Conservation (phyloP, 768 basidiomycete genomes). For the Lyophyllum semitale region DNA sequence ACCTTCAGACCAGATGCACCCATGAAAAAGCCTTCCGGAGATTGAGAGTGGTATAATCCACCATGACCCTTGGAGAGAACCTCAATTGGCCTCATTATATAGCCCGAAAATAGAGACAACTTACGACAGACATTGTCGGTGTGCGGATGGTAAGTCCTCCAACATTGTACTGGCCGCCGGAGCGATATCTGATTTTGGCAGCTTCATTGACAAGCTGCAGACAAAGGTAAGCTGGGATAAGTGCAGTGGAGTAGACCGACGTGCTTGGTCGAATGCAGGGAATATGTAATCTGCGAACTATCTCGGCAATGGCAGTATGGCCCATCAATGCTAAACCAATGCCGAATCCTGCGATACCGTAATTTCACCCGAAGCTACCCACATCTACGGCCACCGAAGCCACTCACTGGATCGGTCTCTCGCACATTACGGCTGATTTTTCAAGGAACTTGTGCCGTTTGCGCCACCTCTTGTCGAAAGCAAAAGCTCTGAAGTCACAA, state of each 20-base stretch:
- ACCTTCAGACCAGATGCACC: slow-evolving; percentile 90
- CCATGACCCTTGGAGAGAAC: slow-evolving; percentile 64
- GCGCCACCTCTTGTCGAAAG: too few species aligned
- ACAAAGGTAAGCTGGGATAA: not conserved
- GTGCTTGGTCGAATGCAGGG: slow-evolving; percentile 92
- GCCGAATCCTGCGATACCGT: slow-evolving; percentile 94
- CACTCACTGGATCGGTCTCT: too few species aligned
- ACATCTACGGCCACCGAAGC: too few species aligned
- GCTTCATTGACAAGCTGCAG: slow-evolving; percentile 91
- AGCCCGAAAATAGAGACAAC: slow-evolving; percentile 26
- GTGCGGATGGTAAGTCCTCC: slow-evolving; percentile 82
- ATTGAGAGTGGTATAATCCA: slow-evolving; percentile 92
- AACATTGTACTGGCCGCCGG: slow-evolving; percentile 81
- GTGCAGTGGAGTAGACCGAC: not conserved
- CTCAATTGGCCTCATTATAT: not conserved
- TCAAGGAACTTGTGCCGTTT: too few species aligned
- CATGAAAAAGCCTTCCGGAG: slow-evolving; percentile 93
- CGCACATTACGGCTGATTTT: too few species aligned
- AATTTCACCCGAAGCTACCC: too few species aligned
- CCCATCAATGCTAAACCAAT: slow-evolving; percentile 93
- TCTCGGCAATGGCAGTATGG: slow-evolving; percentile 92
- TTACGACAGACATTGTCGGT: slow-evolving; percentile 86
- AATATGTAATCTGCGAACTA: slow-evolving; percentile 92
- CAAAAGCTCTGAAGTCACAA: too few species aligned
- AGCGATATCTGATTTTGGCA: slow-evolving; percentile 89